Evolutionary conservation across 2,329 filamentous ascomycete genomes (phyloP).

Genomic region (Apiospora koreana): DNA sequence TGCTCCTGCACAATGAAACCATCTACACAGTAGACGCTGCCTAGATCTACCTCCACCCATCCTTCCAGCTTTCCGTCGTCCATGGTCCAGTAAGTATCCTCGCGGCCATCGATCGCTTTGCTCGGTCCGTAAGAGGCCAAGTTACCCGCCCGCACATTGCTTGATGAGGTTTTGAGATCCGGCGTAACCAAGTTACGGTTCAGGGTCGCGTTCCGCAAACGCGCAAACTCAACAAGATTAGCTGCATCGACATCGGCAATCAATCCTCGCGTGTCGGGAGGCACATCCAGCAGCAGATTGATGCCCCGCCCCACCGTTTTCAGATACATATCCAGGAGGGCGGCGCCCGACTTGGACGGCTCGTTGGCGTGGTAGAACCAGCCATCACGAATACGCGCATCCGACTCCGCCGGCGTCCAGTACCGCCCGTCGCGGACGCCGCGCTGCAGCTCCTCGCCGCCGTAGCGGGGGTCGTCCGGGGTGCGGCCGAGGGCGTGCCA

Average conservation of each 20-base stretch:
- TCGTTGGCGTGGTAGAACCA: constrained; percentile 31
- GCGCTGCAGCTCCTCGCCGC: constrained; percentile 23
- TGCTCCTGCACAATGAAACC: constrained; percentile 30
- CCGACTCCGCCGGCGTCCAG: constrained; percentile 32
- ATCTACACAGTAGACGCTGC: constrained; percentile 18
- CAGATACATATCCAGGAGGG: constrained; percentile 30
- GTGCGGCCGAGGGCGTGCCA: constrained; percentile 33
- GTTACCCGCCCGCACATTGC: not conserved
- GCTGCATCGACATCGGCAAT: constrained; percentile 8
- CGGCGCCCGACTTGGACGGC: constrained; percentile 24
- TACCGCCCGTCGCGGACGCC: constrained; percentile 28
- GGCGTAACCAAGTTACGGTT: not conserved
- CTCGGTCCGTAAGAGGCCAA: constrained; percentile 15
- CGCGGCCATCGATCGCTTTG: constrained; percentile 24
- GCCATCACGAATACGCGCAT: constrained; percentile 27
- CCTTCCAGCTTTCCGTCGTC: constrained; percentile 24
- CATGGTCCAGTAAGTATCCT: constrained; percentile 27
- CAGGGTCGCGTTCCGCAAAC: not conserved
- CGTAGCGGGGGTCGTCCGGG: constrained; percentile 28
- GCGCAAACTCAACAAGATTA: not conserved
- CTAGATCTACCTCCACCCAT: constrained; percentile 28
- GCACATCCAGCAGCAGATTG: constrained; percentile 28
- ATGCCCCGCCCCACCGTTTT: constrained; percentile 28
- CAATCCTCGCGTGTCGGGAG: constrained; percentile 26
- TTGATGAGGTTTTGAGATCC: not conserved